Evolutionary conservation across 2,329 filamentous ascomycete species (phyloP).

Genomic region (Trichoderma sp.): DNA sequence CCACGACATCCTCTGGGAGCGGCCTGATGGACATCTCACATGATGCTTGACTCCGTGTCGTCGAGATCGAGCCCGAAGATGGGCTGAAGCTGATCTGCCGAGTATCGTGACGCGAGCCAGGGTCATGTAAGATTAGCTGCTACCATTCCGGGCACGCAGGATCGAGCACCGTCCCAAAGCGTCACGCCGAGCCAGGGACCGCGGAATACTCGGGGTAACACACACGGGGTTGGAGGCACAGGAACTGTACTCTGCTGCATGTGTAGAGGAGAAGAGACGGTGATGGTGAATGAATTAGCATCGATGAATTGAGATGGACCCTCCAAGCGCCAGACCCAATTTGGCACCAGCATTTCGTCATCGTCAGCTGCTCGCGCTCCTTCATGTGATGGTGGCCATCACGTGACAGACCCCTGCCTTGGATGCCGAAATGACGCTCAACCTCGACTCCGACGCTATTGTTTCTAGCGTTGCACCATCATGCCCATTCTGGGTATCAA

Average conservation of each 20-base stretch:
- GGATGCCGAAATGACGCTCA: constrained; percentile 17
- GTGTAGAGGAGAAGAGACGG: neutral
- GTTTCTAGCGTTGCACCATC: constrained; percentile 17
- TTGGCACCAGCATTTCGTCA: constrained; percentile 13
- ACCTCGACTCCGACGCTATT: constrained; percentile 5
- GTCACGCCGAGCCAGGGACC: constrained; percentile 1
- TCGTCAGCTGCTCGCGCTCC: neutral
- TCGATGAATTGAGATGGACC: neutral
- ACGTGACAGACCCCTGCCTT: constrained; percentile 6
- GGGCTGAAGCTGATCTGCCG: constrained; percentile 1
- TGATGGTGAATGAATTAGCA: too few relatives aligned
- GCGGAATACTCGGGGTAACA: neutral
- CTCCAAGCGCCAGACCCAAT: neutral
- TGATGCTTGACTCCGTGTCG: constrained; percentile 22
- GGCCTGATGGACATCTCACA: constrained; percentile 60
- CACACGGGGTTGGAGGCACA: neutral
- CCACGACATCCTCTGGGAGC: constrained; percentile 66
- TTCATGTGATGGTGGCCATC: constrained; percentile 14
- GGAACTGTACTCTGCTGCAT: neutral
- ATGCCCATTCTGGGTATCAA: constrained; percentile 12
- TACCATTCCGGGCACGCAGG: constrained; percentile 2
- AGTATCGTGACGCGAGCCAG: constrained; percentile 3
- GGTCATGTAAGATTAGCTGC: constrained; percentile 5
- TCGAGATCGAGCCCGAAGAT: neutral
- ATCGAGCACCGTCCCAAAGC: neutral